phyloP scores from a whole-genome alignment of 306 rosid species.

The Prinsepia uniflora region DNA sequence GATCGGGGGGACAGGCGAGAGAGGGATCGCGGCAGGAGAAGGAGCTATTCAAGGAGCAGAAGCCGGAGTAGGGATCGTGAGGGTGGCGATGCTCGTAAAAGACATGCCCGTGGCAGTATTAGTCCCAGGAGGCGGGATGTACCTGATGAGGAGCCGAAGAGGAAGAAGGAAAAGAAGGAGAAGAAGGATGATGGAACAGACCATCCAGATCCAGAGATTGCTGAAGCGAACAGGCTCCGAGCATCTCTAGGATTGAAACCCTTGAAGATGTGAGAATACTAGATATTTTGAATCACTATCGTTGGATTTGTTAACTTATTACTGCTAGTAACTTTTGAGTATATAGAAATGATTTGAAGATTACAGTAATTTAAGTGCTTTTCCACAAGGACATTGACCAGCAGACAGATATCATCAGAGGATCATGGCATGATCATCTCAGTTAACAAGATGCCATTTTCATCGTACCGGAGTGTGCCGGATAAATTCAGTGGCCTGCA shows the following conservation, averaged over 20 bases:
- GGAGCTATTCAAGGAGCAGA: constrained; percentile 86
- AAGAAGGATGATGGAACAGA: constrained; percentile 74
- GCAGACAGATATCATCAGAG: too few species aligned
- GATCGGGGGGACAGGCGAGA: constrained; percentile 87
- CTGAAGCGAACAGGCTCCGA: constrained; percentile 70
- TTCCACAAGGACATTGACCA: background rate
- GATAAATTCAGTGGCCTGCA: constrained; percentile 55
- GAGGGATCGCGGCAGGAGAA: constrained; percentile 79
- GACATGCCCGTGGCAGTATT: constrained; percentile 55
- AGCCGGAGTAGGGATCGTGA: constrained; percentile 82
- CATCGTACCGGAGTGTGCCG: constrained; percentile 36
- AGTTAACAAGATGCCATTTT: constrained; percentile 32
- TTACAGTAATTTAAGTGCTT: background rate
- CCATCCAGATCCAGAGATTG: constrained; percentile 84
- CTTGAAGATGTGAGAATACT: constrained; percentile 26
- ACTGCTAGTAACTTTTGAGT: background rate
- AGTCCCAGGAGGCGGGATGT: constrained; percentile 85
- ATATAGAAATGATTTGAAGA: background rate
- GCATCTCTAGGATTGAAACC: constrained; percentile 92
- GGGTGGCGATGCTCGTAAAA: constrained; percentile 65
- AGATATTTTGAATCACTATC: background rate
- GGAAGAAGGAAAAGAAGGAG: constrained; percentile 62
- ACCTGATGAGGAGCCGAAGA: constrained; percentile 70
- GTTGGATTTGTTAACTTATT: background rate
- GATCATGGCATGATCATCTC: constrained; percentile 25